Base-by-base conservation (phyloP, 208 protist genomes). In the Trypanosoma avium region DNA sequence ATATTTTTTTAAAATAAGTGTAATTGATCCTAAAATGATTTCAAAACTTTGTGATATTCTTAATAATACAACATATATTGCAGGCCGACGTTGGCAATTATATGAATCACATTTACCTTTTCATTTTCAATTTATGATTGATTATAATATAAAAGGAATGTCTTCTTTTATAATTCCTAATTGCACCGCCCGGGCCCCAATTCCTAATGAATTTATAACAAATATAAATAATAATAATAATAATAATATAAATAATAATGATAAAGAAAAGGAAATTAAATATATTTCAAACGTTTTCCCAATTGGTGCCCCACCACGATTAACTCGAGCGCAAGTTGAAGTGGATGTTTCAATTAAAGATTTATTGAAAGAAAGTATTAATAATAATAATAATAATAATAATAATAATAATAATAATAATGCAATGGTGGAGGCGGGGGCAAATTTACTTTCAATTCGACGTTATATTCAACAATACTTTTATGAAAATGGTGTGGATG, bases 121-220 rank as follows among this genome's bases (percentile, higher is more conserved):
- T 62, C 81, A 82, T 42, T 75, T 78, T 27, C 84, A 94, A 72
- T 89, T 94, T 48, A 90, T 91, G 84, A 71, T 82, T 15, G 79
- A 84, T 38, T 83, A 84, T 57, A 71, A 70, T 48, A 54, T 90
- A 36, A 84, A 76, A 32, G 88, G 88, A 9, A 75, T 83, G 32
- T 70, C 82, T 3, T 77, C 84, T 0, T 83, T 90, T 48, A 32
- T 21, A 2, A 56, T 94, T 38, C 70, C 60, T 4, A 26, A n/a
- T 12, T 73, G 64, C 59, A 52, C 38, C 1, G 57, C 70, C 32
- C 67, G 68, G 13, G 26, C 59, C n/a, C 64, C 67, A 9, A 17
- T 70, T 9, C 47, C 73, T 56, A 53, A 32, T 26, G 52, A 47
- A n/a, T n/a, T n/a, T n/a, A n/a, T n/a, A n/a, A n/a, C n/a, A n/a